Conservation (phyloP, 2,329 filamentous ascomycete genomes). For the Xylariaceae sp. region DNA sequence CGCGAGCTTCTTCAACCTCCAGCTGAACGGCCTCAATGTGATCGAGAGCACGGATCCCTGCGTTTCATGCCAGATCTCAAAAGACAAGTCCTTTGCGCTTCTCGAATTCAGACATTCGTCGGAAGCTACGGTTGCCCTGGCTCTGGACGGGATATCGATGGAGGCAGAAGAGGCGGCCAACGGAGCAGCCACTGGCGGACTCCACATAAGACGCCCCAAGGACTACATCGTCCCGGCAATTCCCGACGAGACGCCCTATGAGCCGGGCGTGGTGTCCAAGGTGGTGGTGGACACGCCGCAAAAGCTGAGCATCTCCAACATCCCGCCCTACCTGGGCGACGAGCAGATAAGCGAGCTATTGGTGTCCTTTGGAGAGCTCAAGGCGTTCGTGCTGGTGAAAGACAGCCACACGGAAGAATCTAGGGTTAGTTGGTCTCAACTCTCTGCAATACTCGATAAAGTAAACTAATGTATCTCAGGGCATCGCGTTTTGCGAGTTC, state of each 20-base stretch:
- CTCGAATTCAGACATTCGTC: constrained; percentile 83
- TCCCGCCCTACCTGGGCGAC: constrained; percentile 81
- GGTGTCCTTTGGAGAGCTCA: constrained; percentile 85
- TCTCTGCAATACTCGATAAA: not conserved
- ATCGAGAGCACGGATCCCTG: constrained; percentile 81
- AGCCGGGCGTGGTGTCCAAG: constrained; percentile 71
- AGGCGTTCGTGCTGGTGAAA: constrained; percentile 85
- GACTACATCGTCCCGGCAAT: constrained; percentile 92
- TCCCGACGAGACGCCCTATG: constrained; percentile 65
- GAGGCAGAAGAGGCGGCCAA: constrained; percentile 60
- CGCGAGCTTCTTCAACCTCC: constrained; percentile 86
- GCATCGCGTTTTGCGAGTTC: constrained; percentile 96
- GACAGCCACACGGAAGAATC: constrained; percentile 82
- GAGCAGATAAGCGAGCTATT: constrained; percentile 89
- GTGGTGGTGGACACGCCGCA: constrained; percentile 87
- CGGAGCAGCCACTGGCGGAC: constrained; percentile 50
- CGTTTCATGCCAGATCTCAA: constrained; percentile 73
- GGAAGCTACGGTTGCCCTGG: constrained; percentile 87
- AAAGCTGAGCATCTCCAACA: constrained; percentile 89
- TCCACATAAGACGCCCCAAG: constrained; percentile 81
- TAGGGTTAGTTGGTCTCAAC: constrained; percentile 55
- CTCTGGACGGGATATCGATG: constrained; percentile 86
- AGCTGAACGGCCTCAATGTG: constrained; percentile 94
- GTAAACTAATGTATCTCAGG: constrained; percentile 46
- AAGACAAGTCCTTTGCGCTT: constrained; percentile 74